Conservation (phyloP, 345 rosid species). For the Raphanus sativus region DNA sequence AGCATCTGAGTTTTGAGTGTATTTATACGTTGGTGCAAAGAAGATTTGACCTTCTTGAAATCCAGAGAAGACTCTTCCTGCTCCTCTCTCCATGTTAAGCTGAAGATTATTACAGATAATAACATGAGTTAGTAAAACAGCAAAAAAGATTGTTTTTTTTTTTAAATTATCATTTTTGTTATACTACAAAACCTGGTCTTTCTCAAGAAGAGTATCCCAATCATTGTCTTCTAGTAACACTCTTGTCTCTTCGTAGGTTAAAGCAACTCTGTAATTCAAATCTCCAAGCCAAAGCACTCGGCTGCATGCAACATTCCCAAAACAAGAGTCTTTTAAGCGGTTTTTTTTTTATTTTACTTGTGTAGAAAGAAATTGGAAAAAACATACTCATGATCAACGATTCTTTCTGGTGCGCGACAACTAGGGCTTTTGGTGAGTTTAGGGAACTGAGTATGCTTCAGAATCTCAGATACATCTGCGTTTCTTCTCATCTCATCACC, state of each 20-base stretch:
- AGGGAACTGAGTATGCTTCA: conserved; percentile 69
- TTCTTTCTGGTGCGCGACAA: conserved; percentile 65
- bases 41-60: conserved; percentile 73
- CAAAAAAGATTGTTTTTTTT: not conserved
- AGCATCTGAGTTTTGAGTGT: conserved; percentile 78
- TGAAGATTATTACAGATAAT: conserved; percentile 30
- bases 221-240: conserved; percentile 64
- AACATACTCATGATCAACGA: conserved; percentile 76
- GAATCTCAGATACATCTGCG: conserved; percentile 80
- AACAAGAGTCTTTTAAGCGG: not conserved
- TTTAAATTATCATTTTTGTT: not conserved
- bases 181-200: conserved; percentile 70
- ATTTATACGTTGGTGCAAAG: conserved; percentile 94
- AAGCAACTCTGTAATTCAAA: conserved; percentile 74
- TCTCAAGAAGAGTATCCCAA: conserved; percentile 78
- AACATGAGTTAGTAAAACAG: not conserved
- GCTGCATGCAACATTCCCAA: conserved; percentile 39
- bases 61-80: conserved; percentile 80
- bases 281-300: conserved; percentile 96
- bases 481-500: conserved; percentile 92
- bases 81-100: conserved; percentile 82
- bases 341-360: not conserved
- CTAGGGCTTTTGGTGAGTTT: conserved; percentile 63
- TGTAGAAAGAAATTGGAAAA: not conserved
- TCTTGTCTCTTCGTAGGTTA: conserved; percentile 83